Conservation (phyloP, 345 rosid genomes). For the Euphorbia peplus region DNA sequence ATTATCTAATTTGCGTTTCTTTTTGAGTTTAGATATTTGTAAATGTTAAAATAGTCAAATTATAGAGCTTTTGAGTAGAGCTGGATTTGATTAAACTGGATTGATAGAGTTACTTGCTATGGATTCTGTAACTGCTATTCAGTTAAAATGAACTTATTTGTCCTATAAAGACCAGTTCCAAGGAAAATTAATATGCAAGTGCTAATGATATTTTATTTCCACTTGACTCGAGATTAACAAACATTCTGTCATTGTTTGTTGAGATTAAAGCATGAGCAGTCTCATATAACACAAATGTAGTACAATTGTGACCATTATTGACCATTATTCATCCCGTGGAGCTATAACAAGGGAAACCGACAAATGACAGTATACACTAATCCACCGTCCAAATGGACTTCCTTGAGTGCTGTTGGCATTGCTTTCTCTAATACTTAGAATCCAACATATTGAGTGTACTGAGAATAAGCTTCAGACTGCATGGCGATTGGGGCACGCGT, state of each 20-base stretch:
- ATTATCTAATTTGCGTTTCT: slow-evolving; percentile 7
- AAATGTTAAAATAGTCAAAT: slow-evolving; percentile 3
- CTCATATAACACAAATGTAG: not conserved
- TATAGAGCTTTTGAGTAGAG: not conserved
- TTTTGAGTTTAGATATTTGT: not conserved
- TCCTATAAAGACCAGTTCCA: no score
- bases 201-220: no score
- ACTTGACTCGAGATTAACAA: no score
- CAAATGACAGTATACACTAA: not conserved
- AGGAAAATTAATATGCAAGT: no score
- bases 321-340: not conserved
- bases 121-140: no score
- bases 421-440: slow-evolving; percentile 34
- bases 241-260: not conserved
- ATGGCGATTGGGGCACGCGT: slow-evolving; percentile 95
- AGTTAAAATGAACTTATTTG: no score
- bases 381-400: not conserved
- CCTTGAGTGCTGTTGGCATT: not conserved
- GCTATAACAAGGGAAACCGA: not conserved
- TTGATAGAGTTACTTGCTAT: not conserved
- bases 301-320: not conserved
- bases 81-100: not conserved
- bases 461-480: slow-evolving; percentile 90
- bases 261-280: not conserved
- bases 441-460: slow-evolving; percentile 78